A percentile compares a stretch with the other conserved stretches of the same genome.
Conservation (phyloP, 2,329 filamentous ascomycete genomes). For the Fusarium pseudograminearum region DNA sequence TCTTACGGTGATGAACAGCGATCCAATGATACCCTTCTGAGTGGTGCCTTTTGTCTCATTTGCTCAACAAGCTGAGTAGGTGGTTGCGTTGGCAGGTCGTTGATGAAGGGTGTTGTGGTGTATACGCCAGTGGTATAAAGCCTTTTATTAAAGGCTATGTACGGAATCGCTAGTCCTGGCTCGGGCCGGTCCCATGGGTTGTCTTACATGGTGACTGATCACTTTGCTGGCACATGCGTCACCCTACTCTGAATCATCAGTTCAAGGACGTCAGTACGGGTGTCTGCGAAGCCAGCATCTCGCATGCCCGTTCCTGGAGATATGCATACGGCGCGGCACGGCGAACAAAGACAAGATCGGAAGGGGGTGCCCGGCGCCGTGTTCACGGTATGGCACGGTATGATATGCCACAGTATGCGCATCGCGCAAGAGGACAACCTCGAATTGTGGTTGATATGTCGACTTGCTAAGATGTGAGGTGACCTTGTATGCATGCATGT, state of each 20-base stretch:
- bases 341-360: constrained; percentile 33
- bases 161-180: constrained; percentile 35
- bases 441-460: constrained; percentile 23
- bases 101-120: constrained; percentile 27
- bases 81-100: constrained; percentile 37
- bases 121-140: constrained; percentile 23
- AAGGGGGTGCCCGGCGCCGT: constrained; percentile 27
- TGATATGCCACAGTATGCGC: background rate
- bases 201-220: constrained; percentile 46
- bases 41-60: constrained; percentile 18
- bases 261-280: constrained; percentile 24
- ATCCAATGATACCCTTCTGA: constrained; percentile 12
- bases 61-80: constrained; percentile 22
- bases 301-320: constrained; percentile 38
- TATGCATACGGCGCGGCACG: constrained; percentile 32
- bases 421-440: constrained; percentile 16
- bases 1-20: constrained; percentile 3
- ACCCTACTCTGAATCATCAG: constrained; percentile 23
- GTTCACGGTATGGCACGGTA: constrained; percentile 14
- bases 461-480: constrained; percentile 19
- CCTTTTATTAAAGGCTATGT: constrained; percentile 12
- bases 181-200: constrained; percentile 49
- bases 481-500: constrained; percentile 30
- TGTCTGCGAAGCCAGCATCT: constrained; percentile 30
- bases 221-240: constrained; percentile 35